phyloP scores from a whole-genome alignment of 1,139 yeast species.

The Lizanozyma gosingica region DNA sequence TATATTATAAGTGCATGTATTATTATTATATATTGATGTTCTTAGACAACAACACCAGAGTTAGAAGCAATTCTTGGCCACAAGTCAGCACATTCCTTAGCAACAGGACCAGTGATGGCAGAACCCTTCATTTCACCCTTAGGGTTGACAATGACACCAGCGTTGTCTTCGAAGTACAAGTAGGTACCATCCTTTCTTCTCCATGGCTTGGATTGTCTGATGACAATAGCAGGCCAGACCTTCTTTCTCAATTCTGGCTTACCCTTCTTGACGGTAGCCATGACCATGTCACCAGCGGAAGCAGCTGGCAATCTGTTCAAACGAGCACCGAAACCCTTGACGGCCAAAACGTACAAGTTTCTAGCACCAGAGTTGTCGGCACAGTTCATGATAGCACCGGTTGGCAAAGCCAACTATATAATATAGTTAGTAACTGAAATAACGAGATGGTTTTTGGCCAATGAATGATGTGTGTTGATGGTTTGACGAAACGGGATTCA shows the following conservation, averaged over 20 bases:
- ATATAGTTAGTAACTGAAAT: too few relatives aligned
- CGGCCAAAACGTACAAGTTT: slow-evolving; percentile 98
- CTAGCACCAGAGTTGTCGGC: slow-evolving; percentile 99
- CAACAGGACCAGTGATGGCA: slow-evolving; percentile 99
- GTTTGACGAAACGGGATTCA: too few relatives aligned
- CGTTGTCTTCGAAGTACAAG: slow-evolving; percentile 99
- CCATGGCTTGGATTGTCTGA: slow-evolving; percentile 99
- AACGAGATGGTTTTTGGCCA: too few relatives aligned
- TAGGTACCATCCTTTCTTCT: slow-evolving; percentile 99
- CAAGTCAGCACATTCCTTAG: slow-evolving; percentile 99
- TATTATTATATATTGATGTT: too few relatives aligned
- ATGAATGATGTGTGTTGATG: too few relatives aligned
- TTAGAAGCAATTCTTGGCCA: slow-evolving; percentile 99
- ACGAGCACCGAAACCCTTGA: slow-evolving; percentile 99
- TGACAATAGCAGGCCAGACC: slow-evolving; percentile 99
- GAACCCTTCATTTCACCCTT: slow-evolving; percentile 99
- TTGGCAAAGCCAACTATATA: slow-evolving; percentile 91
- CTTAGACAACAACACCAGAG: slow-evolving; percentile 99
- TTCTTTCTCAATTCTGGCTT: slow-evolving; percentile 99
- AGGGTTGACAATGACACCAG: slow-evolving; percentile 99
- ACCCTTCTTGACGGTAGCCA: slow-evolving; percentile 99
- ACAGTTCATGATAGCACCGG: slow-evolving; percentile 99
- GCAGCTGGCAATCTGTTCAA: slow-evolving; percentile 99
- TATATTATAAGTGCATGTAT: too few relatives aligned
- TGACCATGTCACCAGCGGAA: slow-evolving; percentile 99